Conservation (phyloP, 768 basidiomycete species). For the Nevesoporus exiguus region DNA sequence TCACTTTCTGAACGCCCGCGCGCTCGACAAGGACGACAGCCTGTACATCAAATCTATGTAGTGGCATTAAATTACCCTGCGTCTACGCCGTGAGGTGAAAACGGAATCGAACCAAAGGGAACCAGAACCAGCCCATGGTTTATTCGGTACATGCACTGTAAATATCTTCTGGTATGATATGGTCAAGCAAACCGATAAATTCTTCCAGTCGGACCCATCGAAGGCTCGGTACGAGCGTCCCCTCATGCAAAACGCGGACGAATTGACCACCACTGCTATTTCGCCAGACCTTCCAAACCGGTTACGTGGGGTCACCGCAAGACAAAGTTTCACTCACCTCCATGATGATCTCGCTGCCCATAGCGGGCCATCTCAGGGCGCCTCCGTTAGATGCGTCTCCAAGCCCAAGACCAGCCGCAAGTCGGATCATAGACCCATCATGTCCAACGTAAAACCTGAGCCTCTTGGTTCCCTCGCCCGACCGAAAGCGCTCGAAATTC, state of each 20-base stretch:
- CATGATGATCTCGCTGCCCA: slow-evolving; percentile 45
- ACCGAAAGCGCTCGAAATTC: slow-evolving; percentile 36
- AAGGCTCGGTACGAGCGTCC: slow-evolving; percentile 35
- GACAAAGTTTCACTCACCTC: slow-evolving; percentile 34
- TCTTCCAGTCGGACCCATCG: slow-evolving; percentile 36
- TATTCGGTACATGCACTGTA: slow-evolving; percentile 19
- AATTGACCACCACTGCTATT: slow-evolving; percentile 22
- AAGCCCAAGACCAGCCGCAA: slow-evolving; percentile 39
- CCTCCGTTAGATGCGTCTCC: slow-evolving; percentile 25
- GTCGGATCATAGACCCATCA: slow-evolving; percentile 45
- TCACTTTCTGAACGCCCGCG: too few relatives aligned
- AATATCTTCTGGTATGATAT: slow-evolving; percentile 35
- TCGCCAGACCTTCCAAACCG: slow-evolving; percentile 39
- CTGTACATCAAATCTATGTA: background rate
- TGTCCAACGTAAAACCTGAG: slow-evolving; percentile 45
- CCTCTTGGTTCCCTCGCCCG: slow-evolving; percentile 34
- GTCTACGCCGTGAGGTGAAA: too few relatives aligned
- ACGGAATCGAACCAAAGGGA: too few relatives aligned
- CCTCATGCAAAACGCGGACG: slow-evolving; percentile 45
- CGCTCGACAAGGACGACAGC: too few relatives aligned
- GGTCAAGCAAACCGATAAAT: slow-evolving; percentile 34
- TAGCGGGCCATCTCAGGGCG: slow-evolving; percentile 44
- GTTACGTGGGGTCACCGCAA: background rate
- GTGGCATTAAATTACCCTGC: background rate
- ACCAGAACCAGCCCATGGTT: background rate